Conservation (phyloP, 331 rosid species). For the Erythrophleum ivorense region DNA sequence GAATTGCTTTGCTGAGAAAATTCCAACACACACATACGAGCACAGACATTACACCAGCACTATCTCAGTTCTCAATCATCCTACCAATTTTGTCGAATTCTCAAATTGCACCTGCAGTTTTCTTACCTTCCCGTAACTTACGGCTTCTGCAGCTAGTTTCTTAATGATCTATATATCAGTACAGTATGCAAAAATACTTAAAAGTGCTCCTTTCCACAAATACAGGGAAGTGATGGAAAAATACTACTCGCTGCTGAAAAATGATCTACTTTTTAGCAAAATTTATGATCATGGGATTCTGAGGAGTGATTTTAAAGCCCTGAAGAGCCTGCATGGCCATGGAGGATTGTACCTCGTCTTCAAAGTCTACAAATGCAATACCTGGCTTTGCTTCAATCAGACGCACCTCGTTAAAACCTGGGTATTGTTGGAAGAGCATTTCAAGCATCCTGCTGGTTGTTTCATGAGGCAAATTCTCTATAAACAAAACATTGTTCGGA, state of each 20-base stretch:
- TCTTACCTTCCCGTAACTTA: slow-evolving; percentile 36
- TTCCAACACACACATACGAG: slow-evolving; percentile 35
- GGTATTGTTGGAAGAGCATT: slow-evolving; percentile 90
- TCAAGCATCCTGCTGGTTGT: slow-evolving; percentile 90
- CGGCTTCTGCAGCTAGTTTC: slow-evolving; percentile 44
- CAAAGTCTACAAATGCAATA: slow-evolving; percentile 92
- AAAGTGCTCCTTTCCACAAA: slow-evolving; percentile 38
- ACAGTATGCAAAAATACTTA: slow-evolving; percentile 33
- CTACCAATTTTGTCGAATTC: slow-evolving; percentile 38
- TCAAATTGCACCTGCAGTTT: slow-evolving; percentile 29
- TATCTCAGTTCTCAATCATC: slow-evolving; percentile 26
- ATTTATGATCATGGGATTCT: slow-evolving; percentile 78
- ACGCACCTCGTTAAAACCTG: slow-evolving; percentile 97
- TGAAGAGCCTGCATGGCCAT: slow-evolving; percentile 97
- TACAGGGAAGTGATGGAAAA: slow-evolving; percentile 22
- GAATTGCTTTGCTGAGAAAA: slow-evolving; percentile 12
- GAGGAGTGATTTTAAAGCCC: slow-evolving; percentile 94
- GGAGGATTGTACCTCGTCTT: slow-evolving; percentile 89
- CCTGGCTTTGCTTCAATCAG: slow-evolving; percentile 99
- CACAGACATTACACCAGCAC: slow-evolving; percentile 32
- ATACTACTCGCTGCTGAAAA: slow-evolving; percentile 32
- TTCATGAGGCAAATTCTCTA: slow-evolving; percentile 95
- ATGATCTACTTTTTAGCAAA: slow-evolving; percentile 84
- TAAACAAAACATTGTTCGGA: slow-evolving; percentile 88
- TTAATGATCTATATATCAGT: slow-evolving; percentile 45